Base-by-base conservation (phyloP, 345 rosid genomes). In the Linum trigynum region DNA sequence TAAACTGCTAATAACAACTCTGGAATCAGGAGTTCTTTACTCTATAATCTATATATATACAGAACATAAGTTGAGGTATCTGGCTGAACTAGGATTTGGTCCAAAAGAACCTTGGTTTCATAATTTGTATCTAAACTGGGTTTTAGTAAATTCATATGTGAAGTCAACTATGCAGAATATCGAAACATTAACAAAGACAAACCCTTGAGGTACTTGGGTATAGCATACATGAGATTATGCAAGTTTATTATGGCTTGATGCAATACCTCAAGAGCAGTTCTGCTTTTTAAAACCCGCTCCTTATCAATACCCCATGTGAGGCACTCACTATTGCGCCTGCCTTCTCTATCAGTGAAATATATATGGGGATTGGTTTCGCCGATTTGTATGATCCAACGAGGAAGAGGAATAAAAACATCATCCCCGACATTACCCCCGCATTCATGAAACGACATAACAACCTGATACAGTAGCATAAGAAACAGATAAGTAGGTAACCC, bases 391-490 rank as follows among this genome's bases (percentile, higher is more conserved):
- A 95, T 87, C 99, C 99, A 94, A 69, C 89, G 91, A 40, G 97
- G 99, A 67, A 94, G 83, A 55, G 97, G 99, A 74, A 94, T 87
- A 71, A 96, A 89, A 43, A 87, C 99, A 80, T 94, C 99, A 76
- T 91, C 99, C 69, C 97, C 95, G 70, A 91, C 91, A 74, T 91
- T 89, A 75, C 97, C 91, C 57, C 98, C 98, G 78, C 98, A 92
- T 86, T 87, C 97, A 81, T 92, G 97, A 78, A 92, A 92, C 51
- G 96, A 90, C 96, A 95, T 83, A 62, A 91, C 87, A 78, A 89
- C 97, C 99, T 95, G 87, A 51, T 42, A 53, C 60, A 72, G 66
- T 51, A 55, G 66, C 3, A 62, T 23, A 40, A 16, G 62, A 57
- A 61, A 57, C 39, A 72, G 39, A 48, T 23, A 23, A 15, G 45